A percentile compares a stretch with the other conserved stretches of the same genome.
These are phyloP conservation scores for Viscum album DNA, from an alignment of 177 flowering plant species.

Conservation along the genomic window DNA sequence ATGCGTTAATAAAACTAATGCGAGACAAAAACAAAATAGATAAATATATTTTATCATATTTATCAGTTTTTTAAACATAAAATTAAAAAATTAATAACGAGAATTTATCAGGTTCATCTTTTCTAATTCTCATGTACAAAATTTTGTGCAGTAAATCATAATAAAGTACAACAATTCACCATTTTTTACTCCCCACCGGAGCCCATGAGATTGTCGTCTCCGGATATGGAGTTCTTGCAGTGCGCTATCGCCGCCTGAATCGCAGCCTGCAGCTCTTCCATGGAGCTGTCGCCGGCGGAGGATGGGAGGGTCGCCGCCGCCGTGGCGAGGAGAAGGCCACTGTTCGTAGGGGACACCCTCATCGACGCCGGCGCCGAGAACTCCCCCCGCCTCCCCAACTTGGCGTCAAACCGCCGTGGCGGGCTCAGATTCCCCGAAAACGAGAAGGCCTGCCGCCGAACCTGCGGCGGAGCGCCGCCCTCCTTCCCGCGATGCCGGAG, in stretches of 20 bases:
- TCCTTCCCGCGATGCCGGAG: slow-evolving; percentile 34
- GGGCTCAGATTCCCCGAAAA: slow-evolving; percentile 36
- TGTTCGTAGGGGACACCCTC: slow-evolving; percentile 68
- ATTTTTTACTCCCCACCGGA: no score
- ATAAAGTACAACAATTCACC: no score
- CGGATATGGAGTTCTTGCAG: slow-evolving; percentile 78
- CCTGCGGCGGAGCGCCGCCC: slow-evolving; percentile 21
- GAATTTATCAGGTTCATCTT: no score
- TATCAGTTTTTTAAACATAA: no score
- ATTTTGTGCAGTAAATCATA: no score
- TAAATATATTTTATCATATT: no score
- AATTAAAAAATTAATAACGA: no score
- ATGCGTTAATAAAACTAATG: no score
- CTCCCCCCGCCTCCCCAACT: slow-evolving; percentile 28
- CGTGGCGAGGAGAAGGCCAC: slow-evolving; percentile 48
- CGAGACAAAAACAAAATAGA: no score
- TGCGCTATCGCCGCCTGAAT: slow-evolving; percentile 97
- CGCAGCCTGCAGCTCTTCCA: slow-evolving; percentile 93
- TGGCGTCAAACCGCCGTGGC: slow-evolving; percentile 15
- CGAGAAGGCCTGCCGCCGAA: slow-evolving; percentile 35
- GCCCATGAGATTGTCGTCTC: slow-evolving; percentile 29
- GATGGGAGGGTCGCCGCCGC: slow-evolving; percentile 18
- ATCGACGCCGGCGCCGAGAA: slow-evolving; percentile 77
- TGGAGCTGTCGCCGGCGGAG: slow-evolving; percentile 50
- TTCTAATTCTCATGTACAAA: no score